Base-by-base conservation (phyloP, 2,329 filamentous ascomycete genomes). In the Fusarium continuum region DNA sequence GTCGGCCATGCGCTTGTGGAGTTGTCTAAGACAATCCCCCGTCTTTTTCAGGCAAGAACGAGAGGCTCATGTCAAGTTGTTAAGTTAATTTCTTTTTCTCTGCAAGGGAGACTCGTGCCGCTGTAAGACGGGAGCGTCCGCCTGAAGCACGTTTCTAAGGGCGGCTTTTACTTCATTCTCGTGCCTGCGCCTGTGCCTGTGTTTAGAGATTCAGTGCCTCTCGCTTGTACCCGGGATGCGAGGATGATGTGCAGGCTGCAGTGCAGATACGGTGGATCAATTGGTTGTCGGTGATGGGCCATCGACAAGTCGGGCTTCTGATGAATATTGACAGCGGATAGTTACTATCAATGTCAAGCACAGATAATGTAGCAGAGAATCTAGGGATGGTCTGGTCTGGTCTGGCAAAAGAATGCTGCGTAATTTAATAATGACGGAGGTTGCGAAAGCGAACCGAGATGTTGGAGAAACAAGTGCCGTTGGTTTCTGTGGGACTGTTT, bases 381-480 rank as follows among this genome's bases (percentile, higher is more conserved):
- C 40, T 55, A 64, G 48, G 52, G 44, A 64, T 40, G 40, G 23
- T 36, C 39, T 40, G 32, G 40, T 36, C 16, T 31, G 39, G 38
- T 45, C 55, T 45, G 46, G 10, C 40, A 26, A 59, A 68, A 65
- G 60, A 68, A 61, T 67, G 63, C 47, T 63, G 58, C 55, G 40
- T 61, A 61, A 40, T 61, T 62, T 56, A 56, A 55, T 43, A 36
- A 55, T 49, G 65, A 57, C 29, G 44, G 38, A 60, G 64, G 45
- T 40, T 41, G 36, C 55, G 51, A 64, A 38, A 39, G 52, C 51
- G 51, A 70, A 59, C 65, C 58, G 67, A 70, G 50, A 65, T 67
- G 40, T 57, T 70, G 52, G 60, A 67, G 56, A 67, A 61, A 69
- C 60, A 61, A 70, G 43, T 70, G 68, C 68, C 63, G 64, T 64